These are phyloP conservation scores for Solanum hybrid DNA, from an alignment of 305 asterid species.

Conservation along the genomic window DNA sequence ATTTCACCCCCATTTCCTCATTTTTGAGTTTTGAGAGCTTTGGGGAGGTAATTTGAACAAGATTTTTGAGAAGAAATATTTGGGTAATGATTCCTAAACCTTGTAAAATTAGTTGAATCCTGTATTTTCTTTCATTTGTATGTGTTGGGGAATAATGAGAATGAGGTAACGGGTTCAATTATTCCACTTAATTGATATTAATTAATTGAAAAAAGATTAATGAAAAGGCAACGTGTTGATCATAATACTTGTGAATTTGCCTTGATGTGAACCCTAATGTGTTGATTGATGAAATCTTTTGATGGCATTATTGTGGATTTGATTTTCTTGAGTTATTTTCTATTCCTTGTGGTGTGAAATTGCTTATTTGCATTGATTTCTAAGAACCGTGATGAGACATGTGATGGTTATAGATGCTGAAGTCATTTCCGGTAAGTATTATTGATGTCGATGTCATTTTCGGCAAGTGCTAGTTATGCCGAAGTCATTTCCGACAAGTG, in stretches of 20 bases:
- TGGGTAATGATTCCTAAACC: neutral
- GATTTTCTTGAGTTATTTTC: too few relatives aligned
- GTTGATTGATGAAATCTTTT: neutral
- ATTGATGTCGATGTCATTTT: neutral
- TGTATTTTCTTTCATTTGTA: neutral
- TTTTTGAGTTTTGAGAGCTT: neutral
- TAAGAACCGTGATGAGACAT: neutral
- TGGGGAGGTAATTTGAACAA: neutral
- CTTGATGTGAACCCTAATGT: neutral
- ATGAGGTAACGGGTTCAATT: neutral
- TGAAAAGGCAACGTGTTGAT: neutral
- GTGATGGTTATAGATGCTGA: neutral
- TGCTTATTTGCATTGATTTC: too few relatives aligned
- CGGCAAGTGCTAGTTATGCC: neutral
- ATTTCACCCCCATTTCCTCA: neutral
- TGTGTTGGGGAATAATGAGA: neutral
- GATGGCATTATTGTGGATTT: neutral
- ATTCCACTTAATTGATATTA: neutral
- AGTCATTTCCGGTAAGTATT: neutral
- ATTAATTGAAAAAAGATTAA: too few relatives aligned
- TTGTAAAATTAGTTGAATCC: too few relatives aligned
- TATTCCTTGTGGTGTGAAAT: neutral
- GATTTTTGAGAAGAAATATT: neutral
- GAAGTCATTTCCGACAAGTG: neutral
- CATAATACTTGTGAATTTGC: neutral